phyloP scores from a whole-genome alignment of 2,329 filamentous ascomycete species.

The Macroventuria anomochaeta region DNA sequence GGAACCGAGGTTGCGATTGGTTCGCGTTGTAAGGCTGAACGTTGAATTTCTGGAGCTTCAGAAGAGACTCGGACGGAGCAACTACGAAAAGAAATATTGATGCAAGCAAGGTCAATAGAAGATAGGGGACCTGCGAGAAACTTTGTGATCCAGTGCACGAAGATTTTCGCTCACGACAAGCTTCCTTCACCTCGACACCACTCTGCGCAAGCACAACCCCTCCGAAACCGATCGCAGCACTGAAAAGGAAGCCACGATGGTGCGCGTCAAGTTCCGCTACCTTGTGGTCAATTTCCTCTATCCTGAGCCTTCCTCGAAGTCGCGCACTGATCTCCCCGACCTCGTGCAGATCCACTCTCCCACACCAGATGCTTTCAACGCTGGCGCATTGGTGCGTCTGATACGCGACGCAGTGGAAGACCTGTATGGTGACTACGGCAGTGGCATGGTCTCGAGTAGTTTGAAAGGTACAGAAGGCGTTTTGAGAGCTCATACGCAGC shows the following conservation, averaged over 20 bases:
- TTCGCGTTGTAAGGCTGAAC: conserved; percentile 5
- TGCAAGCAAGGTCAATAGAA: too few relatives aligned
- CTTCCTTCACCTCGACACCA: background rate
- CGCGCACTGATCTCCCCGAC: conserved; percentile 56
- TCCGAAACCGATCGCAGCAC: background rate
- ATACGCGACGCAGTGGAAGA: conserved; percentile 57
- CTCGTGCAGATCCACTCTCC: conserved; percentile 80
- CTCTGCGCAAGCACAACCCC: background rate
- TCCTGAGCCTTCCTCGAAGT: conserved; percentile 61
- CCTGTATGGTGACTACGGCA: conserved; percentile 78
- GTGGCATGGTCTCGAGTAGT: conserved; percentile 73
- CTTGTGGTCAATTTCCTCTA: conserved; percentile 94
- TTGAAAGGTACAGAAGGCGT: conserved; percentile 65
- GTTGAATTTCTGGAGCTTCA: conserved; percentile 11
- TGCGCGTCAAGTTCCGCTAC: conserved; percentile 95
- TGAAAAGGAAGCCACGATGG: conserved; percentile 64
- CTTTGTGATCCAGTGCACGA: too few relatives aligned
- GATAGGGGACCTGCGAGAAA: too few relatives aligned
- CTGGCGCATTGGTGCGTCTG: conserved; percentile 68
- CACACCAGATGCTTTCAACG: conserved; percentile 73
- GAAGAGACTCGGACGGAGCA: background rate
- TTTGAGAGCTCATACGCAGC: background rate
- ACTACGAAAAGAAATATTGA: too few relatives aligned
- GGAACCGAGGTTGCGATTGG: conserved; percentile 15
- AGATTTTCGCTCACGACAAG: too few relatives aligned